phyloP scores from a whole-genome alignment of 2,329 filamentous ascomycete genomes.

The Diaporthe sp. region DNA sequence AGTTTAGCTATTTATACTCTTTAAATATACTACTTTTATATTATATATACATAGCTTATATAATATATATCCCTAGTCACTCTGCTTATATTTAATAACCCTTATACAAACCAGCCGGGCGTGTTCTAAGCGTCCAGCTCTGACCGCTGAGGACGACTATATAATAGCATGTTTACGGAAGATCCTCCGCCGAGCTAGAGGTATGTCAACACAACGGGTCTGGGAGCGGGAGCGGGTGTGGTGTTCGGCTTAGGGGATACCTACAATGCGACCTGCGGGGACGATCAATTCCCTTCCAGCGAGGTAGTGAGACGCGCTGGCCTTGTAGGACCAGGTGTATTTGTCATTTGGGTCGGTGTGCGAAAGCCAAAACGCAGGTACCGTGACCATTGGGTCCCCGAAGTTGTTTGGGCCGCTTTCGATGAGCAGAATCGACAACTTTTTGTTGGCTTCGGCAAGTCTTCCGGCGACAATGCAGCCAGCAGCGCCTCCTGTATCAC shows the following conservation, averaged over 20 bases:
- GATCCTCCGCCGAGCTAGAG: slow-evolving; percentile 64
- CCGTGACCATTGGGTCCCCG: slow-evolving; percentile 60
- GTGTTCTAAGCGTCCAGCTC: slow-evolving; percentile 49
- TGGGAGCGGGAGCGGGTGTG: too few relatives aligned
- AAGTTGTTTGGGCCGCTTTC: slow-evolving; percentile 67
- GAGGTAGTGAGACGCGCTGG: slow-evolving; percentile 59
- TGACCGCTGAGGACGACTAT: slow-evolving; percentile 48
- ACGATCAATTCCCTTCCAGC: slow-evolving; percentile 57
- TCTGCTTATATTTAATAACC: too few relatives aligned
- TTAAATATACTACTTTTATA: too few relatives aligned
- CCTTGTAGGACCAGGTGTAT: slow-evolving; percentile 60
- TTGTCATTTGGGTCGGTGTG: slow-evolving; percentile 63
- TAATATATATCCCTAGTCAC: too few relatives aligned
- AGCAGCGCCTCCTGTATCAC: slow-evolving; percentile 57
- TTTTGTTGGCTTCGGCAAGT: slow-evolving; percentile 62
- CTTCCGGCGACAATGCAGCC: slow-evolving; percentile 64
- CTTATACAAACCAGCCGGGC: slow-evolving; percentile 45
- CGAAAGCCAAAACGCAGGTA: slow-evolving; percentile 63
- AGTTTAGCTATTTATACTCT: too few relatives aligned
- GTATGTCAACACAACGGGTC: too few relatives aligned
- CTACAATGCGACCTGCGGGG: slow-evolving; percentile 53
- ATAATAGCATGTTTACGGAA: slow-evolving; percentile 61
- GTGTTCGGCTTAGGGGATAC: background rate
- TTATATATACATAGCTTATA: too few relatives aligned
- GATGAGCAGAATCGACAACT: slow-evolving; percentile 64